phyloP scores from a whole-genome alignment of 768 basidiomycete genomes.

The Trametes cubensis region DNA sequence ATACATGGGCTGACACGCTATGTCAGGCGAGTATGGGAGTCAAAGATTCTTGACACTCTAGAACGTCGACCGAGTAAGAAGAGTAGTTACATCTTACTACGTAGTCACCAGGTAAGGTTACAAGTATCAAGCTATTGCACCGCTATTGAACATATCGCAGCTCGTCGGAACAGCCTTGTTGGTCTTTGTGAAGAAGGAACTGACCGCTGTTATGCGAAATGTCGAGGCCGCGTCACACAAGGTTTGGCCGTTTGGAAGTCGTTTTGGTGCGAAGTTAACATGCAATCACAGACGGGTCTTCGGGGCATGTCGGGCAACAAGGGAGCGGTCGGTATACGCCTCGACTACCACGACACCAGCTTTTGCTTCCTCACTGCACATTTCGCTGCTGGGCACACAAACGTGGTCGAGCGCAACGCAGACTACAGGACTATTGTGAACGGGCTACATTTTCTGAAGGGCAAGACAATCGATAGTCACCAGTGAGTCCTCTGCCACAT shows the following conservation, averaged over 20 bases:
- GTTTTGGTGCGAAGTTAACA: not conserved
- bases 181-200: constrained; percentile 75
- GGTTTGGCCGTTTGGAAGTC: constrained; percentile 45
- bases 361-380: constrained; percentile 97
- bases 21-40: constrained; percentile 83
- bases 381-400: constrained; percentile 92
- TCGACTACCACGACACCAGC: constrained; percentile 88
- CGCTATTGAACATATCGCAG: constrained; percentile 43
- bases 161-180: constrained; percentile 94
- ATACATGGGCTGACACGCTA: not conserved
- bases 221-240: constrained; percentile 93
- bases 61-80: constrained; percentile 68
- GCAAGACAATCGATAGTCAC: constrained; percentile 86
- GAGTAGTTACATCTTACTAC: constrained; percentile 77
- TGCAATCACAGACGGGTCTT: constrained; percentile 65
- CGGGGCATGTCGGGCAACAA: constrained; percentile 97
- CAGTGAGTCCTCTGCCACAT: constrained; percentile 60
- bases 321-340: constrained; percentile 91
- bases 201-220: constrained; percentile 81
- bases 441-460: constrained; percentile 85
- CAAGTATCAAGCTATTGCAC: not conserved
- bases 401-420: constrained; percentile 86
- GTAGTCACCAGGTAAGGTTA: constrained; percentile 82
- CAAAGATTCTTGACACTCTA: constrained; percentile 76
- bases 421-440: constrained; percentile 88